phyloP scores from a whole-genome alignment of 495 filamentous ascomycete genomes.

The Podospora didyma region DNA sequence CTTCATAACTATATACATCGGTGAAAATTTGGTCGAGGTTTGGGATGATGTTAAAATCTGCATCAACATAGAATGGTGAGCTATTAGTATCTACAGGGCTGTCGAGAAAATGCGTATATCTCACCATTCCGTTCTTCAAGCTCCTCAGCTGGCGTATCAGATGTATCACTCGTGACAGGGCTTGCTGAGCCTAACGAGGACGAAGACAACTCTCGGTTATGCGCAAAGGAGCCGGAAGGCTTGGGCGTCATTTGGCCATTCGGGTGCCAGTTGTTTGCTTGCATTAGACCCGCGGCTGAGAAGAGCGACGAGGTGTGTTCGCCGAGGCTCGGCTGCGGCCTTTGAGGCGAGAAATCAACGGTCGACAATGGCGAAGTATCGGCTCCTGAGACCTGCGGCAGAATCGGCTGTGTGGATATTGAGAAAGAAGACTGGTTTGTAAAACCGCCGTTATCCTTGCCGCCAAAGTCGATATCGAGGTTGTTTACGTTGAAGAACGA shows the following conservation, averaged over 20 bases:
- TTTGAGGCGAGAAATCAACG: slow-evolving; percentile 24
- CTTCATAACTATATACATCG: slow-evolving; percentile 78
- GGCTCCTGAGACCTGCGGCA: slow-evolving; percentile 23
- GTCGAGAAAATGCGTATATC: slow-evolving; percentile 35
- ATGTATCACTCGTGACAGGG: slow-evolving; percentile 51
- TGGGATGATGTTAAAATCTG: slow-evolving; percentile 55
- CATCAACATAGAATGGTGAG: slow-evolving; percentile 40
- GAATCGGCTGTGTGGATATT: slow-evolving; percentile 28
- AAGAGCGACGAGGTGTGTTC: slow-evolving; percentile 14
- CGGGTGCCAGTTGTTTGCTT: slow-evolving; percentile 39
- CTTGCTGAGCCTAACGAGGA: slow-evolving; percentile 54
- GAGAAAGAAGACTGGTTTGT: slow-evolving; percentile 27
- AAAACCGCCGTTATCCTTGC: slow-evolving; percentile 13
- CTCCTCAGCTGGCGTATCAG: slow-evolving; percentile 48
- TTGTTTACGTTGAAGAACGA: slow-evolving; percentile 7
- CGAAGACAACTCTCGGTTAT: slow-evolving; percentile 53
- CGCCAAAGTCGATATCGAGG: slow-evolving; percentile 21
- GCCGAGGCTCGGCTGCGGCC: slow-evolving; percentile 20
- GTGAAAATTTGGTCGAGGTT: slow-evolving; percentile 84
- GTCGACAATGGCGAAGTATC: slow-evolving; percentile 33
- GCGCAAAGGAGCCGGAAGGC: slow-evolving; percentile 33
- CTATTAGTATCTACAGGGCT: slow-evolving; percentile 46
- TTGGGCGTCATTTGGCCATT: slow-evolving; percentile 39
- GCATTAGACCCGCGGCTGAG: slow-evolving; percentile 34
- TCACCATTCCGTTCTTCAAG: slow-evolving; percentile 47